Percentiles rank a stretch among this genome's conserved stretches.
Evolutionary conservation across 805 yeast genomes (phyloP).

Genomic region (Saturnispora silvae): DNA sequence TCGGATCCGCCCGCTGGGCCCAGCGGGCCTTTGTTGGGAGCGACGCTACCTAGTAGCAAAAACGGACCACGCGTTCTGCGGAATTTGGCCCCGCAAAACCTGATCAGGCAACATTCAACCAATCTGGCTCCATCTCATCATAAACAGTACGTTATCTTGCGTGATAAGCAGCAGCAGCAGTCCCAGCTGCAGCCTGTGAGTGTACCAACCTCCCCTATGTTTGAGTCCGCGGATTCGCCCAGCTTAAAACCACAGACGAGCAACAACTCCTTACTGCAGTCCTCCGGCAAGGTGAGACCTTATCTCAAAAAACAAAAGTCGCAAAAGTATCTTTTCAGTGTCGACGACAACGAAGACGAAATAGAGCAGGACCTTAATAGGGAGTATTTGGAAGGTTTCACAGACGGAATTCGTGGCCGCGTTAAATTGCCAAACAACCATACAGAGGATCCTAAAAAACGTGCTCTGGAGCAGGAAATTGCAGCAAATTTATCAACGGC

Average conservation of each 20-base stretch:
- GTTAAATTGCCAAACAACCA: slow-evolving; percentile 27
- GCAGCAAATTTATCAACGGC: slow-evolving; percentile 17
- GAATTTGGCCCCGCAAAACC: slow-evolving; percentile 14
- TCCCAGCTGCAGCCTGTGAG: slow-evolving; percentile 1
- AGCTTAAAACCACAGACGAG: slow-evolving; percentile 10
- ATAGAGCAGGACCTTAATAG: slow-evolving; percentile 48
- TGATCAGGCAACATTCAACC: slow-evolving; percentile 13
- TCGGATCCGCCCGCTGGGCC: background rate
- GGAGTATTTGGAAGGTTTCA: slow-evolving; percentile 61
- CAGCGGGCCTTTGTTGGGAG: too few relatives aligned
- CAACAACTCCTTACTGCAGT: background rate
- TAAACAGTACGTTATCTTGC: slow-evolving; percentile 23
- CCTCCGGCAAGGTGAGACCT: slow-evolving; percentile 15
- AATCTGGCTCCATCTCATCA: slow-evolving; percentile 18
- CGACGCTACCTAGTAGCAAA: too few relatives aligned
- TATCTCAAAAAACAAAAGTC: slow-evolving; percentile 21
- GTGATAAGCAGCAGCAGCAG: slow-evolving; percentile 17
- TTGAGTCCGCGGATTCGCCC: slow-evolving; percentile 8
- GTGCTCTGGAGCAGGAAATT: slow-evolving; percentile 23
- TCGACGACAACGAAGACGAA: slow-evolving; percentile 74
- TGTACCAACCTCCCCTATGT: slow-evolving; percentile 12
- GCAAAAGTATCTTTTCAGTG: slow-evolving; percentile 46
- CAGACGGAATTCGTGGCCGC: slow-evolving; percentile 51
- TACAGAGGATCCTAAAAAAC: slow-evolving; percentile 11
- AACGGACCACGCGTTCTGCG: too few relatives aligned